Conservation (phyloP, 2,329 filamentous ascomycete species). For the Fusarium keratoplasticum region DNA sequence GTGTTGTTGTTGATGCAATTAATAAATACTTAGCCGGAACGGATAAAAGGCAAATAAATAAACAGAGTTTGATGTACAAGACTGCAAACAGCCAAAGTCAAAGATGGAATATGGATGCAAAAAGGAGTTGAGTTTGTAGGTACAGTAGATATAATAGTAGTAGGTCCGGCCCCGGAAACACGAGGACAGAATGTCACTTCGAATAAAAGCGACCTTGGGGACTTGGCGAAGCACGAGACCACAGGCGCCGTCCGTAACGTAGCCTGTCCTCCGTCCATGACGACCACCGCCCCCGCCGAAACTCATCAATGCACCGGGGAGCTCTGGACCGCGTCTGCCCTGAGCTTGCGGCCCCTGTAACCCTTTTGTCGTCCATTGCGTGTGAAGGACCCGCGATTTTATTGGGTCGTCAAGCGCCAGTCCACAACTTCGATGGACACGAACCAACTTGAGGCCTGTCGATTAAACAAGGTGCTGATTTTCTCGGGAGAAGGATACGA, state of each 20-base stretch:
- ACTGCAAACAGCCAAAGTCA: slow-evolving; percentile 19
- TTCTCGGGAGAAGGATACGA: neutral
- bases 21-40: neutral
- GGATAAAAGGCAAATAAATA: neutral
- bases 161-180: neutral
- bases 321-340: neutral
- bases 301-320: slow-evolving; percentile 8
- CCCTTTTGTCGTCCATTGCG: neutral
- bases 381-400: neutral
- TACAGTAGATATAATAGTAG: neutral
- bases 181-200: slow-evolving; percentile 2
- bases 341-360: neutral
- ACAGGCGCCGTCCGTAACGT: slow-evolving; percentile 16
- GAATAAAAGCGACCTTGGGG: slow-evolving; percentile 10
- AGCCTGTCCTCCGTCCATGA: slow-evolving; percentile 14
- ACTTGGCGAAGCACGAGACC: slow-evolving; percentile 38
- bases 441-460: slow-evolving; percentile 7
- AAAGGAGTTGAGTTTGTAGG: slow-evolving; percentile 6
- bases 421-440: neutral
- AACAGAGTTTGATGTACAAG: slow-evolving; percentile 18
- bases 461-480: neutral
- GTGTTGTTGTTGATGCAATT: slow-evolving; percentile 1
- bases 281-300: slow-evolving; percentile 10
- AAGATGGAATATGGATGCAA: slow-evolving; percentile 4
- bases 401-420: slow-evolving; percentile 5